Evolutionary conservation across 805 yeast species (phyloP), one percentile per base, ranked within the genome.

Genomic region (Cyberlindnera bimundalis): DNA sequence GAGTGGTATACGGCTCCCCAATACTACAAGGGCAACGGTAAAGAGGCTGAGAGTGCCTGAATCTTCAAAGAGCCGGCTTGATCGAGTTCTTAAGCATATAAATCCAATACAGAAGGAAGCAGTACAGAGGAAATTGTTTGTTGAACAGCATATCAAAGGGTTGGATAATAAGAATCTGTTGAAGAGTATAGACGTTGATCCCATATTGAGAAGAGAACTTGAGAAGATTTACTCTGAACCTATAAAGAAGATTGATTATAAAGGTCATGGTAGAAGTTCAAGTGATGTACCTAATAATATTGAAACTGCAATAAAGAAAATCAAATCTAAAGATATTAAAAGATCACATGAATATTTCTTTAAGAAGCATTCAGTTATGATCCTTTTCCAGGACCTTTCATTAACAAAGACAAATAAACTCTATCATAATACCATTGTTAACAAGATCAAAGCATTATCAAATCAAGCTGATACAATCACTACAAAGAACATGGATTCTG

Each of bases 91-190:
- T 9, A 31, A 32, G 21, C 40, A 42, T n/a, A 42, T 39, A 17
- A 20, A 39, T 21, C 52, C 52, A 2, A 23, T 48, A 11, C 40
- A 35, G 30, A 45, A 48, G 29, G 49, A 48, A 29, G 24, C 42
- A 15, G 29, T 34, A 16, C 45, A 48, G 31, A 25, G 47, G 28
- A 45, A 40, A 30, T 31, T 48, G 12, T 48, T 48, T 26, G 42
- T 48, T 11, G 52, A 48, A 8, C 48, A 48, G 32, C 39, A 42
- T 24, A 29, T 40, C 13, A 24, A 47, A 19, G 47, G 45, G 4
- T 11, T 30, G 20, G 29, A 34, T 12, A 14, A 17, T 11, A 19
- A 17, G 14, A 29, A 35, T 17, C 5, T 48, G 7, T 26, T 48
- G 21, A 30, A 27, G 12, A 23, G 27, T 7, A 19, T 42, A 13